Evolutionary conservation across 2,329 filamentous ascomycete species (phyloP).

Genomic region (Paraphoma chrysanthemicola): DNA sequence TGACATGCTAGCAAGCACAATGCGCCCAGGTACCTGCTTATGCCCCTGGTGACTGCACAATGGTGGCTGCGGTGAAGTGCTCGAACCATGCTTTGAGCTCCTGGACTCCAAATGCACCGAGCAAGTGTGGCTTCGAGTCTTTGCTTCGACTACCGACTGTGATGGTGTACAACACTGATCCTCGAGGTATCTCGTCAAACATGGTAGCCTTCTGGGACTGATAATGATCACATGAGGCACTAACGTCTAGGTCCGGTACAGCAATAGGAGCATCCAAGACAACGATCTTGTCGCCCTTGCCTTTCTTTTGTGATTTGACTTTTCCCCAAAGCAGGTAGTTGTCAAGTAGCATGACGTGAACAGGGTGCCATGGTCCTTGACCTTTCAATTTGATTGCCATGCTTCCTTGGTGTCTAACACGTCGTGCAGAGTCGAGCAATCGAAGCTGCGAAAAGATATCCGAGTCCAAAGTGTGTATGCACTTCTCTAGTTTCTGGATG

Average conservation of each 20-base stretch:
- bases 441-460: conserved; percentile 21
- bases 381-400: conserved; percentile 39
- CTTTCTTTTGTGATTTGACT: conserved; percentile 28
- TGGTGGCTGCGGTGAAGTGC: conserved; percentile 12
- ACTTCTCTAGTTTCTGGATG: conserved; percentile 29
- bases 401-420: conserved; percentile 28
- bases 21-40: neutral
- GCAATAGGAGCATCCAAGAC: conserved; percentile 30
- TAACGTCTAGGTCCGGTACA: conserved; percentile 17
- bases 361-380: conserved; percentile 37
- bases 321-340: conserved; percentile 41
- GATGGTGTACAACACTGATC: conserved; percentile 29
- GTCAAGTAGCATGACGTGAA: conserved; percentile 38
- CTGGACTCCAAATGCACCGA: conserved; percentile 21
- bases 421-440: conserved; percentile 21
- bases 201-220: conserved; percentile 32
- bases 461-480: conserved; percentile 26
- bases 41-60: neutral
- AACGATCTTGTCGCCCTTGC: conserved; percentile 19
- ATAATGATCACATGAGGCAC: conserved; percentile 17
- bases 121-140: conserved; percentile 21
- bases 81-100: conserved; percentile 27
- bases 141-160: conserved; percentile 19
- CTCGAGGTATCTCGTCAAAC: conserved; percentile 35
- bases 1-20: neutral